Conservation (phyloP, 2,329 filamentous ascomycete species). For the Coniochaeta sp. region DNA sequence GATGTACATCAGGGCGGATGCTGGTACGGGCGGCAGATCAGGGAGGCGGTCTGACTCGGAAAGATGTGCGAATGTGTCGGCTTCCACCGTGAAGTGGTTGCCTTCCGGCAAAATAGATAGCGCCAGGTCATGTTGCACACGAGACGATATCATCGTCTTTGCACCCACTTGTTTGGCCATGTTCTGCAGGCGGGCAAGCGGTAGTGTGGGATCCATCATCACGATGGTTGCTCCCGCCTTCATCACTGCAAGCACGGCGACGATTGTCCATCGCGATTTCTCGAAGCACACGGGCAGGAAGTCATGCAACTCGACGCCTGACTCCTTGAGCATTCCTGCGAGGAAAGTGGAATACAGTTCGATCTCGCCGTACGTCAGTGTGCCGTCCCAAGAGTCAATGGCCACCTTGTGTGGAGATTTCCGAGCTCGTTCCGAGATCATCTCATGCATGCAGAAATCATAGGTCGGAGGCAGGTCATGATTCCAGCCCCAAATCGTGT, state of each 20-base stretch:
- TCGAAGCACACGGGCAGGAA: conserved; percentile 28
- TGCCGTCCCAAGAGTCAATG: conserved; percentile 42
- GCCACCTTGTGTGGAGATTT: conserved; percentile 31
- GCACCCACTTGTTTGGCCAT: conserved; percentile 9
- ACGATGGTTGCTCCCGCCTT: conserved; percentile 16
- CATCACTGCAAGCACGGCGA: conserved; percentile 16
- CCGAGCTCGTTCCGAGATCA: conserved; percentile 30
- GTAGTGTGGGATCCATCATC: conserved; percentile 15
- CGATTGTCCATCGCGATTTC: conserved; percentile 17
- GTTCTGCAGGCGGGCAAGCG: conserved; percentile 10
- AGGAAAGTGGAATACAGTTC: conserved; percentile 31
- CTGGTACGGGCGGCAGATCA: conserved; percentile 5
- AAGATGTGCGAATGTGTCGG: conserved; percentile 6
- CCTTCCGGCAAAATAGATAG: conserved; percentile 6
- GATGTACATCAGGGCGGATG: conserved; percentile 22
- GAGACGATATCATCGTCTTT: conserved; percentile 4
- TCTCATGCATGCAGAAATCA: conserved; percentile 36
- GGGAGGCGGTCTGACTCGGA: conserved; percentile 9
- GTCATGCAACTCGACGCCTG: conserved; percentile 27
- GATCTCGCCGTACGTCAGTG: conserved; percentile 36
- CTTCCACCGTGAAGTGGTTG: neutral
- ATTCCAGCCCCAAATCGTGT: conserved; percentile 33
- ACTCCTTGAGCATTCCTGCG: conserved; percentile 25
- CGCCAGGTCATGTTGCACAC: conserved; percentile 5
- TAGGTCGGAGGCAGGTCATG: conserved; percentile 28